phyloP scores from a whole-genome alignment of 768 basidiomycete genomes.

The Pulveroboletus frians region DNA sequence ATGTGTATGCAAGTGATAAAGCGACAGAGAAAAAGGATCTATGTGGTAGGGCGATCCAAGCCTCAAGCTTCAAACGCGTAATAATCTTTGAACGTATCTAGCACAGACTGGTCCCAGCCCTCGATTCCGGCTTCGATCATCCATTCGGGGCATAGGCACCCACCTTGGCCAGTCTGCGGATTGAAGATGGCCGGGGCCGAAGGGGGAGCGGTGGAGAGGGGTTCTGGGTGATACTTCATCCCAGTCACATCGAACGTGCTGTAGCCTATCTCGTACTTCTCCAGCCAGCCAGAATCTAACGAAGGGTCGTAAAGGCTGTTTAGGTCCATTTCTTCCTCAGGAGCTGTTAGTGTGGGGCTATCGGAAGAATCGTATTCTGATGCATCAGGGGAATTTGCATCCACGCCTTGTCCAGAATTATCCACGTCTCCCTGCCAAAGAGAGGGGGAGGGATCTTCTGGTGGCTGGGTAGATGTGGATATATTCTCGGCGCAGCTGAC shows the following conservation, averaged over 20 bases:
- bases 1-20: background rate
- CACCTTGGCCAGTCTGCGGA: background rate
- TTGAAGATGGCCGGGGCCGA: background rate
- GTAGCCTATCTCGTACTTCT: background rate
- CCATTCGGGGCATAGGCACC: conserved; percentile 15
- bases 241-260: background rate
- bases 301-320: background rate
- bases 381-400: background rate
- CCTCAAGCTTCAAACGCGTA: background rate
- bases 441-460: background rate
- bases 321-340: background rate
- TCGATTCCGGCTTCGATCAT: conserved; percentile 10
- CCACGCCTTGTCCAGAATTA: background rate
- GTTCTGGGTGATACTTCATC: background rate
- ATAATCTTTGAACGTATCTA: background rate
- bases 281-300: conserved; percentile 9
- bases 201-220: background rate
- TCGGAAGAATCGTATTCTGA: background rate
- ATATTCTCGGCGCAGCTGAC: background rate
- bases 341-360: background rate
- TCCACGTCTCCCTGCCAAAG: background rate
- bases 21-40: background rate
- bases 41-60: background rate
- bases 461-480: background rate
- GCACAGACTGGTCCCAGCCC: conserved; percentile 8